phyloP scores from a whole-genome alignment of 768 basidiomycete species.

The Suillus alpinus region DNA sequence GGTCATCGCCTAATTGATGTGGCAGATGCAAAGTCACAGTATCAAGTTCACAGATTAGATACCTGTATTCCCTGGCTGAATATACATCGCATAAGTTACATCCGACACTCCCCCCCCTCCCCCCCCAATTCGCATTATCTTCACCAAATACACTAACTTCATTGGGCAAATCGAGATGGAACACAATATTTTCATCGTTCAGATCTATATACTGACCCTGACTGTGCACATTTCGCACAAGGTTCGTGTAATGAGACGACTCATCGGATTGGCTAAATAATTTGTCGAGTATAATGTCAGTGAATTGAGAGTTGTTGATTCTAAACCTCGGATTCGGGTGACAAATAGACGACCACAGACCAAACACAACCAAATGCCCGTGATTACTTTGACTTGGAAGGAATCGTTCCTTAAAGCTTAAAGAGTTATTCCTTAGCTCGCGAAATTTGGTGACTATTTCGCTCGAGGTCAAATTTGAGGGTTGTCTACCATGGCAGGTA shows the following conservation, averaged over 20 bases:
- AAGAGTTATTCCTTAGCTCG: neutral
- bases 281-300: neutral
- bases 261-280: neutral
- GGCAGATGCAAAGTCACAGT: constrained; percentile 77
- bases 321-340: no score
- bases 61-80: constrained; percentile 7
- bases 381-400: no score
- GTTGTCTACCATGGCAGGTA: neutral
- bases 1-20: constrained; percentile 4
- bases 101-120: neutral
- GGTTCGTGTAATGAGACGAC: neutral
- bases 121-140: neutral
- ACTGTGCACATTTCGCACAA: neutral
- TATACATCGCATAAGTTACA: neutral
- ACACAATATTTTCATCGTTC: neutral
- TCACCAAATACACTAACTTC: neutral
- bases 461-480: neutral
- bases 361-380: neutral
- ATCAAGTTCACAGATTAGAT: constrained; percentile 71
- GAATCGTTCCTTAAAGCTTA: no score
- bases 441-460: neutral
- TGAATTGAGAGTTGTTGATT: neutral
- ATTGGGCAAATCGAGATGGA: neutral
- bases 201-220: neutral
- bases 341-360: no score